A percentile compares a stretch with the other conserved stretches of the same genome.
Evolutionary conservation across 257 asterid genomes (phyloP).

Genomic region (Misopates orontium): DNA sequence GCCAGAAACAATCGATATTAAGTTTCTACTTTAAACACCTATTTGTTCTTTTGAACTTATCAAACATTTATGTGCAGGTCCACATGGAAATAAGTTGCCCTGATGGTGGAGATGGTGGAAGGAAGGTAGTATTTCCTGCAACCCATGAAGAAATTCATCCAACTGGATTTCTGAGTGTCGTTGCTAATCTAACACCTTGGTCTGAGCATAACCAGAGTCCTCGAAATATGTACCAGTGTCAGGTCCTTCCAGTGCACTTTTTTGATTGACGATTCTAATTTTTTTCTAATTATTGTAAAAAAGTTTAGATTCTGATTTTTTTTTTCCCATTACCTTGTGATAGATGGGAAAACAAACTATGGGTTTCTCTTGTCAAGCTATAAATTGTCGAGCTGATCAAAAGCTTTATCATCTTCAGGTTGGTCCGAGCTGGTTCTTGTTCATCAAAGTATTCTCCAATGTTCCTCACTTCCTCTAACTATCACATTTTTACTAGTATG

Average conservation of each 20-base stretch:
- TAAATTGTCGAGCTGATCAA: constrained; percentile 88
- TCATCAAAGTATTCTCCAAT: not conserved
- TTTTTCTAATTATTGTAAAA: constrained; percentile 4
- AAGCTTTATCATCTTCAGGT: constrained; percentile 99
- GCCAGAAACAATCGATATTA: not conserved
- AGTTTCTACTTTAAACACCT: constrained; percentile 12
- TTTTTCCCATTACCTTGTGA: constrained; percentile 27
- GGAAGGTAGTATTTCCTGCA: constrained; percentile 74
- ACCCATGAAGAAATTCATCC: constrained; percentile 98
- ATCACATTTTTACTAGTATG: constrained; percentile 13
- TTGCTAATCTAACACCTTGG: constrained; percentile 97
- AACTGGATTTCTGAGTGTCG: constrained; percentile 89
- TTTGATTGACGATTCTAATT: constrained; percentile 16
- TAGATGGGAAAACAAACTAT: constrained; percentile 99
- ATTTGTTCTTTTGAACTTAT: constrained; percentile 24
- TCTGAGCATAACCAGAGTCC: constrained; percentile 99
- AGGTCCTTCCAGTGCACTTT: constrained; percentile 49
- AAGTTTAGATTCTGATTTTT: constrained; percentile 28
- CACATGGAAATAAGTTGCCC: constrained; percentile 97
- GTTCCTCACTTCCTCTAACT: constrained; percentile 9
- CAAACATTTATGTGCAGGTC: constrained; percentile 50
- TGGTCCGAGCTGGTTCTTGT: constrained; percentile 21
- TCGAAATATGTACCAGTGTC: constrained; percentile 99
- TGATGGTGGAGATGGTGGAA: constrained; percentile 94
- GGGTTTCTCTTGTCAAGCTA: constrained; percentile 91